A percentile compares a stretch with the other conserved stretches of the same genome.
phyloP scores from a whole-genome alignment of 805 yeast genomes.

The Teunomyces gatunensis region DNA sequence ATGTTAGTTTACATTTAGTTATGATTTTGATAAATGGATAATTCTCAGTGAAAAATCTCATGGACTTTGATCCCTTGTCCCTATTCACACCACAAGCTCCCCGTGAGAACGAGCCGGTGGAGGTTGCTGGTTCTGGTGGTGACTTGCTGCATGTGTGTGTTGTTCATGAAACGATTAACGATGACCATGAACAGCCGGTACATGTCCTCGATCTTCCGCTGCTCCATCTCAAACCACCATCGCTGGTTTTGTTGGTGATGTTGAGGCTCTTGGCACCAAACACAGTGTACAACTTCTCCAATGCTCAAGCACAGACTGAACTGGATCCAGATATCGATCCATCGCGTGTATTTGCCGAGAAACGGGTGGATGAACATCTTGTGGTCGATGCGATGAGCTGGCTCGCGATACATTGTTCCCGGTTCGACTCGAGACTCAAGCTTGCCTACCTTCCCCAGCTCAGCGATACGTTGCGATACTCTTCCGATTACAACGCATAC shows the following conservation, averaged over 20 bases:
- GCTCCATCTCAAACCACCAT: conserved; percentile 46
- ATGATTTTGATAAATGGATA: not conserved
- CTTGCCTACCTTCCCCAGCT: conserved; percentile 25
- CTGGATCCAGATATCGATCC: conserved; percentile 1
- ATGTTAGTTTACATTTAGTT: not conserved
- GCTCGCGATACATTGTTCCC: conserved; percentile 38
- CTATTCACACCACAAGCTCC: conserved; percentile 30
- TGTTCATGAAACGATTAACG: conserved; percentile 1
- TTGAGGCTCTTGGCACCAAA: conserved; percentile 50
- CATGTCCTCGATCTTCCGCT: conserved; percentile 62
- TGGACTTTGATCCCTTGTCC: conserved; percentile 44
- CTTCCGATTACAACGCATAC: conserved; percentile 43
- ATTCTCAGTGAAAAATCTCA: conserved; percentile 7
- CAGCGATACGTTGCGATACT: conserved; percentile 24
- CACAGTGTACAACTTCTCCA: conserved; percentile 50
- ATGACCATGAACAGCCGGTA: conserved; percentile 31
- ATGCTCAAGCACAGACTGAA: not conserved
- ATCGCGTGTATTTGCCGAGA: conserved; percentile 28
- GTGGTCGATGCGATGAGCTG: conserved; percentile 39
- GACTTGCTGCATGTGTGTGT: not conserved
- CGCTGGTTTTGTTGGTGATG: conserved; percentile 40
- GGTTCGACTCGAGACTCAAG: conserved; percentile 21
- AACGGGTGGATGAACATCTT: conserved; percentile 24
- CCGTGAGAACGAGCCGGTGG: conserved; percentile 1
- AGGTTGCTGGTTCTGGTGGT: not conserved